A percentile compares a stretch with the other conserved stretches of the same genome.
Conservation (phyloP, 148 eudicot species). For the Rhododendron simsii region DNA sequence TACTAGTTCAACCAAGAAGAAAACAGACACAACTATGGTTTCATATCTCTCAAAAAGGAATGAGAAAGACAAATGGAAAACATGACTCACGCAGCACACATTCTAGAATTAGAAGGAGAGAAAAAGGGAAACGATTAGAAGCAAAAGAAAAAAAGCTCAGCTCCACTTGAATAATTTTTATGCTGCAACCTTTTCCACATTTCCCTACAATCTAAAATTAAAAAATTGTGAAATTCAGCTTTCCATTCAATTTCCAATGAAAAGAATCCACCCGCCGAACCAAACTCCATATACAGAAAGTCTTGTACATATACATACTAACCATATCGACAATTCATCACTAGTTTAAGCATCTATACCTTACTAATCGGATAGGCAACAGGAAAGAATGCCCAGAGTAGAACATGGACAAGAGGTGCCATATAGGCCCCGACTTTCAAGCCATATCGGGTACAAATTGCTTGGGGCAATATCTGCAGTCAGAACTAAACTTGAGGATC, state of each 20-base stretch:
- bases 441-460: slow-evolving; percentile 90
- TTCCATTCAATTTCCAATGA: neutral
- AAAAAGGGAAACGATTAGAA: neutral
- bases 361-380: slow-evolving; percentile 95
- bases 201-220: neutral
- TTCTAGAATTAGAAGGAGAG: neutral
- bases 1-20: neutral
- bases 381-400: slow-evolving; percentile 77
- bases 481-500: slow-evolving; percentile 5
- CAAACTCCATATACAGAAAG: neutral
- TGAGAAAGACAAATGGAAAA: neutral
- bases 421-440: slow-evolving; percentile 81
- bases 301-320: neutral
- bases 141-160: neutral
- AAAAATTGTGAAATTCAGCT: neutral
- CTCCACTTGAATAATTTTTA: neutral
- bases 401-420: slow-evolving; percentile 82
- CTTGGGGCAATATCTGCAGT: slow-evolving; percentile 86
- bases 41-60: neutral
- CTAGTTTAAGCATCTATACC: slow-evolving; percentile 31
- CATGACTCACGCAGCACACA: neutral
- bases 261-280: neutral
- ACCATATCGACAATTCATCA: neutral
- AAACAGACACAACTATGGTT: neutral
- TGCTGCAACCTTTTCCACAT: neutral